phyloP scores from a whole-genome alignment of 441 rosid species.

The Hura crepitans region DNA sequence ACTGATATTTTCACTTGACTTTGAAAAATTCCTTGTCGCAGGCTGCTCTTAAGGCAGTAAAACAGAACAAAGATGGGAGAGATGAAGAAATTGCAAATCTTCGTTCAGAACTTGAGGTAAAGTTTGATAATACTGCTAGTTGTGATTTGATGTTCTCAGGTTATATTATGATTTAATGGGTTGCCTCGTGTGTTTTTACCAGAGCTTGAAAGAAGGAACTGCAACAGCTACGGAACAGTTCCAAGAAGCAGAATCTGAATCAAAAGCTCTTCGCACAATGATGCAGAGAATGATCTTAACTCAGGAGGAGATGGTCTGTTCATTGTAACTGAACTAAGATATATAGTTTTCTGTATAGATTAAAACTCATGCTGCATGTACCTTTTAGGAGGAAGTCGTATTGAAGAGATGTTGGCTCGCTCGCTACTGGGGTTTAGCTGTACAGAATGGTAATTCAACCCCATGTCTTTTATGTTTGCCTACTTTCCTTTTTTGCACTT shows the following conservation, averaged over 20 bases:
- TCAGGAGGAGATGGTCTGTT: constrained; percentile 86
- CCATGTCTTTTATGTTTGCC: constrained; percentile 7
- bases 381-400: constrained; percentile 89
- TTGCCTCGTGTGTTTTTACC: constrained; percentile 23
- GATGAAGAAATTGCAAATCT: constrained; percentile 63
- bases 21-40: constrained; percentile 18
- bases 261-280: constrained; percentile 65
- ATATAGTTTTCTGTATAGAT: constrained; percentile 18
- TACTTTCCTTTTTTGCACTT: neutral
- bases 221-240: constrained; percentile 53
- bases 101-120: constrained; percentile 69
- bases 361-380: constrained; percentile 26
- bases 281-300: constrained; percentile 91
- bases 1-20: constrained; percentile 1
- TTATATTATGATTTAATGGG: constrained; percentile 18
- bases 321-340: constrained; percentile 16
- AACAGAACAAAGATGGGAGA: constrained; percentile 61
- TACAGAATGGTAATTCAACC: constrained; percentile 60
- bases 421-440: constrained; percentile 93
- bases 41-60: constrained; percentile 81
- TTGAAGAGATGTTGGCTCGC: constrained; percentile 99
- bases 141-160: constrained; percentile 16
- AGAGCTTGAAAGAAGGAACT: constrained; percentile 70
- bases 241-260: constrained; percentile 76
- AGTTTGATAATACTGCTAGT: constrained; percentile 19